Percentiles rank a stretch among this genome's conserved stretches.
phyloP scores from a whole-genome alignment of 2,329 filamentous ascomycete species.

The Verticillium klebahnii region DNA sequence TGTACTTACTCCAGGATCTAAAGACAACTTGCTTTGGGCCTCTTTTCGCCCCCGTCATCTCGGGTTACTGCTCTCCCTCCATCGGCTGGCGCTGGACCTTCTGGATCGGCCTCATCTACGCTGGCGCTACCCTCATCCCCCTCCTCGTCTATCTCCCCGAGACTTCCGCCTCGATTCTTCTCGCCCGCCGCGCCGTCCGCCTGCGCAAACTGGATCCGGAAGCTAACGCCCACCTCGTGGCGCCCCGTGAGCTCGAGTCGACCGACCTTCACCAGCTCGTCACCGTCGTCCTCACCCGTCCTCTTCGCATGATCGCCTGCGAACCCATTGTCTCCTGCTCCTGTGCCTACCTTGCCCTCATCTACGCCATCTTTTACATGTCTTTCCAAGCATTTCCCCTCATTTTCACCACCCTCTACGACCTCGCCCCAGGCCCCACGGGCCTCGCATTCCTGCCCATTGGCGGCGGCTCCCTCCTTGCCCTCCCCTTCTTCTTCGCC shows the following conservation, averaged over 20 bases:
- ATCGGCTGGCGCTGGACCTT: constrained; percentile 68
- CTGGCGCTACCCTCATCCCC: constrained; percentile 54
- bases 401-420: constrained; percentile 62
- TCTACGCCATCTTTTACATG: constrained; percentile 65
- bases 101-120: constrained; percentile 66
- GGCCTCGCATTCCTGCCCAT: constrained; percentile 68
- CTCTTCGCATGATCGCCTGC: constrained; percentile 65
- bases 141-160: constrained; percentile 63
- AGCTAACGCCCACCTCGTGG: constrained; percentile 39
- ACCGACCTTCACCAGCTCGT: constrained; percentile 52
- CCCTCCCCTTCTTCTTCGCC: constrained; percentile 55
- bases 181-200: constrained; percentile 50
- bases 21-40: constrained; percentile 61
- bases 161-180: constrained; percentile 55
- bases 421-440: constrained; percentile 57
- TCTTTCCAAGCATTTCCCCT: constrained; percentile 72
- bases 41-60: constrained; percentile 60
- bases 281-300: constrained; percentile 66
- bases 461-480: constrained; percentile 55
- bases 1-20: background rate
- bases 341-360: constrained; percentile 66
- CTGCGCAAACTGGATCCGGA: constrained; percentile 52
- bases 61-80: constrained; percentile 53
- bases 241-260: constrained; percentile 60
- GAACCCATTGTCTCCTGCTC: constrained; percentile 71